Base-by-base conservation (phyloP, 139 green algal species). In the Volvox africanus region DNA sequence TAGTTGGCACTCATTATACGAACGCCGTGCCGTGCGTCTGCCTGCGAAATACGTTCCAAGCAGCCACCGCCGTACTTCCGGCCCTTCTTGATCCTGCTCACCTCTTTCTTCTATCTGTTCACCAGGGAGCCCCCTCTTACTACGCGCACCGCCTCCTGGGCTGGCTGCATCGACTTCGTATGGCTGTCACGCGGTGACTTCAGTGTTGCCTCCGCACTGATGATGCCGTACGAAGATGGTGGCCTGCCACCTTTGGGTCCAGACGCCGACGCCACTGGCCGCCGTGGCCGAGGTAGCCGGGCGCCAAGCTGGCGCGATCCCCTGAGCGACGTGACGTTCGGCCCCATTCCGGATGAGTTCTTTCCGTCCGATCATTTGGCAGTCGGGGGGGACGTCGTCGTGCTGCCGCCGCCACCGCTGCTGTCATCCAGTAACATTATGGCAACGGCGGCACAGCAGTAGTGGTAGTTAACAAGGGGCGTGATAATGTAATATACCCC, bases 131-230 rank as follows among this genome's bases (percentile, higher is more conserved):
- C 94, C 17, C 78, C 85, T 2, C 18, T 96, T 26, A 97, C 95
- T 22, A 97, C 90, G 30, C 83, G 81, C 55, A 97, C 95, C 11
- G 73, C 81, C 80, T 36, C 24, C 28, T 97, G 95, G 81, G 81
- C 90, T 0, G 95, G 93, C n/a, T 93, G 82, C 44, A 82, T 96
- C 28, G 95, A 97, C 89, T 97, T 96, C 90, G 80, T 97, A 0
- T 97, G 89, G 82, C 75, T 96, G 14, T 77, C 50, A 22, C 21
- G 14, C 9, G 11, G 30, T 13, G 17, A 30, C 22, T 28, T 90
- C 21, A 50, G 26, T 0, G 86, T 73, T 17, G 55, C 73, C 0
- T 62, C 55, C 11, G 75, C 73, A 33, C 86, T 90, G 86, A 50
- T 71, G 9, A 76, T 90, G 86, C 86, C 86, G 73, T 90, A 67